Conservation (phyloP, 352 stramenopile species). For the Phytophthora tubulina region DNA sequence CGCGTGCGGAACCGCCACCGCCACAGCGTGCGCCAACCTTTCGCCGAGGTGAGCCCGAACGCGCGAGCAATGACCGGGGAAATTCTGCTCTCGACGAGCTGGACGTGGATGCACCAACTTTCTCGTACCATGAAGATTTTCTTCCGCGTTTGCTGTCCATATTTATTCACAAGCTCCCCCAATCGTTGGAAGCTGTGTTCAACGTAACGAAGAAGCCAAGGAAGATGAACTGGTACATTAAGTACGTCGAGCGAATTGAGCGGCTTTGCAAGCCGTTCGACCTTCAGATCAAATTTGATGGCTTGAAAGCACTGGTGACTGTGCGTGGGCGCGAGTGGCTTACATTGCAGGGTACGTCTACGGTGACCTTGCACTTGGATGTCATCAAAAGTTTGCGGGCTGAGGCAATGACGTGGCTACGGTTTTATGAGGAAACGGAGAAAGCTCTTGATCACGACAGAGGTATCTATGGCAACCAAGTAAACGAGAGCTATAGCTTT, state of each 20-base stretch:
- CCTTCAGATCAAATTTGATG: conserved; percentile 55
- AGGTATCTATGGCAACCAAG: conserved; percentile 23
- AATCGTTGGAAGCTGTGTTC: conserved; percentile 54
- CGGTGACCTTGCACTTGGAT: conserved; percentile 51
- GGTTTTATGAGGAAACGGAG: conserved; percentile 54
- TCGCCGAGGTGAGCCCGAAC: conserved; percentile 17
- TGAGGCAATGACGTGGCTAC: conserved; percentile 57
- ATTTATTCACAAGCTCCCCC: conserved; percentile 67
- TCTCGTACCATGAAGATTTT: conserved; percentile 66
- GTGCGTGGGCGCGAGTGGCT: conserved; percentile 66
- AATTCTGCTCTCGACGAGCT: conserved; percentile 11
- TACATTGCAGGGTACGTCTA: conserved; percentile 50
- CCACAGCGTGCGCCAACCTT: conserved; percentile 22
- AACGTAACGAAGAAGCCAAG: conserved; percentile 78
- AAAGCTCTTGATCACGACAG: conserved; percentile 35
- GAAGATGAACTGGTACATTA: conserved; percentile 78
- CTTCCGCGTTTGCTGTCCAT: conserved; percentile 56
- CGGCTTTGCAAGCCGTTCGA: conserved; percentile 44
- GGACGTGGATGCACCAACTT: conserved; percentile 46
- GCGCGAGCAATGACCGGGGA: conserved; percentile 2
- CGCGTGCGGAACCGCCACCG: conserved; percentile 7
- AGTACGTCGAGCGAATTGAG: conserved; percentile 67
- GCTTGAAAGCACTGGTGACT: conserved; percentile 49
- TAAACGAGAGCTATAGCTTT: conserved; percentile 55
- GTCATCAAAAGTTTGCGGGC: conserved; percentile 59